A percentile compares a stretch with the other conserved stretches of the same genome.
These are phyloP conservation scores for Dothiorella sarmentorum DNA, from an alignment of 2,329 filamentous ascomycete genomes.

Conservation along the genomic window DNA sequence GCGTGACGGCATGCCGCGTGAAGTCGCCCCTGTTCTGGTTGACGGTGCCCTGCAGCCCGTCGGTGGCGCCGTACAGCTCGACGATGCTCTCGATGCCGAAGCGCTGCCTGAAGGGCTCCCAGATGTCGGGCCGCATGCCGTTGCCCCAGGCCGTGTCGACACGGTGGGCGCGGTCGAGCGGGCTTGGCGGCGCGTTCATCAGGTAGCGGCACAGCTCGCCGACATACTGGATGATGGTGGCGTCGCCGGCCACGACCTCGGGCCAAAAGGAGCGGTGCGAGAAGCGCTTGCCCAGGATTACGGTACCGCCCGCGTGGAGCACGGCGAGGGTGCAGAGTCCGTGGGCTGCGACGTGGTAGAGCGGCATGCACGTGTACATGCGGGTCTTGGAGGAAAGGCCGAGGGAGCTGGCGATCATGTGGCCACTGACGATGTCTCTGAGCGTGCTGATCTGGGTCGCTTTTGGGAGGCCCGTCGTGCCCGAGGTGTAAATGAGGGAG, in stretches of 20 bases:
- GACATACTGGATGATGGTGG: slow-evolving; percentile 73
- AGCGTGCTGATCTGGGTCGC: slow-evolving; percentile 48
- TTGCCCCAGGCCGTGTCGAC: slow-evolving; percentile 63
- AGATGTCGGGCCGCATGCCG: slow-evolving; percentile 66
- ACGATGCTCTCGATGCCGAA: slow-evolving; percentile 61
- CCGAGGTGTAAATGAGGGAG: slow-evolving; percentile 51
- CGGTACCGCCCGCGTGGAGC: slow-evolving; percentile 53
- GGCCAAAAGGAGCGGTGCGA: slow-evolving; percentile 69
- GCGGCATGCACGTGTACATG: slow-evolving; percentile 74
- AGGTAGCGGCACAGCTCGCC: slow-evolving; percentile 74
- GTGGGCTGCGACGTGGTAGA: slow-evolving; percentile 71
- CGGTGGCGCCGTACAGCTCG: slow-evolving; percentile 77
- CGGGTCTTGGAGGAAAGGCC: slow-evolving; percentile 50
- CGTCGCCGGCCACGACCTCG: slow-evolving; percentile 63
- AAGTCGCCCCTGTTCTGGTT: slow-evolving; percentile 35
- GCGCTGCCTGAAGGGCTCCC: slow-evolving; percentile 61
- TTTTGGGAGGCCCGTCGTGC: slow-evolving; percentile 69
- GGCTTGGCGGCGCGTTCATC: slow-evolving; percentile 61
- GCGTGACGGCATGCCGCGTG: slow-evolving; percentile 32
- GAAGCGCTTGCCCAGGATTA: slow-evolving; percentile 67
- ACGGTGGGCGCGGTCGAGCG: slow-evolving; percentile 57
- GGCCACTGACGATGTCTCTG: slow-evolving; percentile 39
- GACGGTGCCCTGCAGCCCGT: slow-evolving; percentile 53
- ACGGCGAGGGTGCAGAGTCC: slow-evolving; percentile 50
- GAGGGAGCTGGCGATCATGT: slow-evolving; percentile 36